Conservation (phyloP, 192 early-diverging fungal species). For the Entomortierella chlamydospora region DNA sequence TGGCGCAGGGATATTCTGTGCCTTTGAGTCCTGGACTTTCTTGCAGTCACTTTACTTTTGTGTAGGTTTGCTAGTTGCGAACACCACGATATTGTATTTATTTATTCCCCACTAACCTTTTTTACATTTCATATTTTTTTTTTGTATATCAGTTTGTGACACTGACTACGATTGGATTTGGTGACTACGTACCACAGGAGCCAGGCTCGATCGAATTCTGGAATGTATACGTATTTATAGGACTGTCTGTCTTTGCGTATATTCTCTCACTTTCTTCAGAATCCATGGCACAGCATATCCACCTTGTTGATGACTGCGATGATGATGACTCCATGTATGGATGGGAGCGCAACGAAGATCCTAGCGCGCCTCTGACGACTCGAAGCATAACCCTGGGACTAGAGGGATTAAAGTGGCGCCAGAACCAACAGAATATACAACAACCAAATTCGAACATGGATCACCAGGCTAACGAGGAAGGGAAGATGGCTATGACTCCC, state of each 20-base stretch:
- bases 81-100: neutral
- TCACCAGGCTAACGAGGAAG: slow-evolving; percentile 8
- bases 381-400: slow-evolving; percentile 35
- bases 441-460: neutral
- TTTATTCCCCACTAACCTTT: neutral
- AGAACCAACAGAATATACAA: slow-evolving; percentile 28
- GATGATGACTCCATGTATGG: slow-evolving; percentile 46
- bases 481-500: slow-evolving; percentile 3
- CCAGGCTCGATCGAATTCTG: slow-evolving; percentile 52
- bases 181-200: slow-evolving; percentile 37
- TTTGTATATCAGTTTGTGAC: slow-evolving; percentile 55
- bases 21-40: slow-evolving; percentile 34
- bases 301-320: slow-evolving; percentile 45
- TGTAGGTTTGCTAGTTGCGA: slow-evolving; percentile 9
- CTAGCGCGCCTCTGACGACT: slow-evolving; percentile 31
- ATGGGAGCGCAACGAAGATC: slow-evolving; percentile 45
- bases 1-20: slow-evolving; percentile 43
- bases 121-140: neutral
- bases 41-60: slow-evolving; percentile 49
- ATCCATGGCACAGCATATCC: slow-evolving; percentile 45
- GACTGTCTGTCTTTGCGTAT: slow-evolving; percentile 44
- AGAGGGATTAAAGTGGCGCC: slow-evolving; percentile 42
- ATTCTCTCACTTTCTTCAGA: slow-evolving; percentile 47
- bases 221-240: slow-evolving; percentile 52
- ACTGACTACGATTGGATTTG: slow-evolving; percentile 51